These are phyloP conservation scores for Picea sitchensis DNA, from an alignment of 75 land plant genomes.

Conservation along the genomic window DNA sequence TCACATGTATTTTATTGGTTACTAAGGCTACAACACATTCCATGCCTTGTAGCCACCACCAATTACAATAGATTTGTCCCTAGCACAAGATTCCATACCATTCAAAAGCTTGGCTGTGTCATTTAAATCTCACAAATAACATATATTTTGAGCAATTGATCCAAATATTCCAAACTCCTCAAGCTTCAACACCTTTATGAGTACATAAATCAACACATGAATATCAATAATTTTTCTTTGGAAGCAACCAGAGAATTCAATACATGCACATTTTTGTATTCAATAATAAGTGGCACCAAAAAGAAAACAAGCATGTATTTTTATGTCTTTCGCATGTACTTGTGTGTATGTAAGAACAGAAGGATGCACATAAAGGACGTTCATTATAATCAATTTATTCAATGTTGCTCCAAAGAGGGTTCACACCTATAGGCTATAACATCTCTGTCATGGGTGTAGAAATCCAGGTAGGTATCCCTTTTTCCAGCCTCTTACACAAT, in stretches of 20 bases:
- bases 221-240: background rate
- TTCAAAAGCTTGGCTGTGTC: conserved; percentile 76
- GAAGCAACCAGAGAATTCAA: background rate
- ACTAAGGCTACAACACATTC: conserved; percentile 90
- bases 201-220: background rate
- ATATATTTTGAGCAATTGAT: conserved; percentile 86
- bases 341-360: background rate
- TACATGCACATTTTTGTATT: background rate
- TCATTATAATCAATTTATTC: too few relatives aligned
- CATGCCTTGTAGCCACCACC: conserved; percentile 99
- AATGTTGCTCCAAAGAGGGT: too few relatives aligned
- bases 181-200: conserved; percentile 63
- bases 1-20: conserved; percentile 70
- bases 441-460: too few relatives aligned
- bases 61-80: conserved; percentile 83
- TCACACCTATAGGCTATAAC: too few relatives aligned
- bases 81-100: conserved; percentile 51
- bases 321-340: background rate
- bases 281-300: background rate
- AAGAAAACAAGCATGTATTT: background rate
- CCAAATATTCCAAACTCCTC: conserved; percentile 79
- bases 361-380: background rate
- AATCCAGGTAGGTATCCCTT: too few relatives aligned
- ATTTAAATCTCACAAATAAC: conserved; percentile 72
- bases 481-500: too few relatives aligned